Evolutionary conservation across 2,329 filamentous ascomycete species (phyloP).

Genomic region (Apiospora sp.): DNA sequence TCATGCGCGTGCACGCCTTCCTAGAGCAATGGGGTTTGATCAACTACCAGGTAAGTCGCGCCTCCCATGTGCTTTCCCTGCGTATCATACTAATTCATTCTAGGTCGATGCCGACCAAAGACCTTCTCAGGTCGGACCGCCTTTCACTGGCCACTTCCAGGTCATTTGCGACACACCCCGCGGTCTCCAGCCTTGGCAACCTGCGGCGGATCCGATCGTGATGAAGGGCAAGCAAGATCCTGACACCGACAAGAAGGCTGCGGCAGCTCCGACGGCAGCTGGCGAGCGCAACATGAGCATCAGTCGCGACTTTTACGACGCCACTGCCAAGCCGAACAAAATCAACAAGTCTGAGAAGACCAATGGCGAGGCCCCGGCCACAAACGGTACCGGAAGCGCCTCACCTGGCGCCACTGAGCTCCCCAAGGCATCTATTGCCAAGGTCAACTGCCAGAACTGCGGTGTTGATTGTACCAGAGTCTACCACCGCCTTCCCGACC

Average conservation of each 20-base stretch:
- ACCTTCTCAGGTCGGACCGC: slow-evolving; percentile 93
- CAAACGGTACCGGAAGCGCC: slow-evolving; percentile 68
- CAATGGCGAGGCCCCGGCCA: slow-evolving; percentile 74
- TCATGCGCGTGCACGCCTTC: slow-evolving; percentile 98
- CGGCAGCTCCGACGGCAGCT: slow-evolving; percentile 72
- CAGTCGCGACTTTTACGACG: slow-evolving; percentile 93
- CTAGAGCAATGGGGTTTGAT: slow-evolving; percentile 98
- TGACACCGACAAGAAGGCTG: slow-evolving; percentile 78
- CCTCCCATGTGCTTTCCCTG: slow-evolving; percentile 25
- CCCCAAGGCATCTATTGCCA: slow-evolving; percentile 70
- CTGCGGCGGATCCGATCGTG: slow-evolving; percentile 77
- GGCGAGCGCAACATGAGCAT: slow-evolving; percentile 90
- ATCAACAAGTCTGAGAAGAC: slow-evolving; percentile 77
- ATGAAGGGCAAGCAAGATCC: slow-evolving; percentile 66
- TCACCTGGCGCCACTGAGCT: slow-evolving; percentile 54
- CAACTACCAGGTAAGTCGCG: slow-evolving; percentile 85
- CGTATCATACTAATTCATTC: slow-evolving; percentile 38
- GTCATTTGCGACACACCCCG: slow-evolving; percentile 95
- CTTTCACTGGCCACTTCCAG: slow-evolving; percentile 97
- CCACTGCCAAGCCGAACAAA: slow-evolving; percentile 79
- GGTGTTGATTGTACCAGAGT: slow-evolving; percentile 83
- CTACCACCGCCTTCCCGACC: slow-evolving; percentile 67
- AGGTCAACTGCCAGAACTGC: slow-evolving; percentile 88
- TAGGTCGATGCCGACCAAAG: slow-evolving; percentile 96
- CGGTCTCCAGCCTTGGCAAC: slow-evolving; percentile 94